A percentile compares a stretch with the other conserved stretches of the same genome.
phyloP scores from a whole-genome alignment of 169 alveolate species.

The Plasmodium yoelii region DNA sequence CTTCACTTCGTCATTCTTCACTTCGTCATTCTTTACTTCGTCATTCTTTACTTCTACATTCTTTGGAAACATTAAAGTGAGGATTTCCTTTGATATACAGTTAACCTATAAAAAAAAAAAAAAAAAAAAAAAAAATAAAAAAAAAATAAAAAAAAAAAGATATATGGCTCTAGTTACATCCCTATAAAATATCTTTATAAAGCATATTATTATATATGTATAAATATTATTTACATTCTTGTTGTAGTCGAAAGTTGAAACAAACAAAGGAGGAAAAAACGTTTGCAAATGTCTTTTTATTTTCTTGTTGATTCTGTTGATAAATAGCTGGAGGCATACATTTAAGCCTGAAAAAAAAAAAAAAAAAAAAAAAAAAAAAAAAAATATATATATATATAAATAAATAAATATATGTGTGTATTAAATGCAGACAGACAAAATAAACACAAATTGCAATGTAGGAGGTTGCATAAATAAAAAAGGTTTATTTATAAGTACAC shows the following conservation, averaged over 20 bases:
- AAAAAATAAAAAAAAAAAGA: background rate
- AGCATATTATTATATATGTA: too few relatives aligned
- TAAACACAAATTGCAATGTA: too few relatives aligned
- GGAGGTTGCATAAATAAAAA: background rate
- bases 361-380: background rate
- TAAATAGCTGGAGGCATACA: conserved; percentile 42
- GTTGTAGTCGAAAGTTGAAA: conserved; percentile 49
- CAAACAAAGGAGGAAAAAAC: conserved; percentile 50
- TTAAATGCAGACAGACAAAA: too few relatives aligned
- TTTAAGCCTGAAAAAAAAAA: conserved; percentile 21
- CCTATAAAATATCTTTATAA: too few relatives aligned
- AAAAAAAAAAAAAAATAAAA: background rate
- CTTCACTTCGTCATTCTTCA: background rate
- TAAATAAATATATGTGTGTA: too few relatives aligned
- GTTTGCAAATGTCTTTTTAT: conserved; percentile 38
- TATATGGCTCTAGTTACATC: background rate
- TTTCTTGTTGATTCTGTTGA: conserved; percentile 37
- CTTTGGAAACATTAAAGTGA: background rate
- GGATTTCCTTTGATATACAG: background rate
- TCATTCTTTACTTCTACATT: background rate
- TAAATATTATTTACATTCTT: conserved; percentile 37
- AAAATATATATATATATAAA: too few relatives aligned
- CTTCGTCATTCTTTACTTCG: background rate
- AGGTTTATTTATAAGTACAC: background rate
- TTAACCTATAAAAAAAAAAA: conserved; percentile 3